Evolutionary conservation across 768 basidiomycete species (phyloP), one percentile per base, ranked within the genome.

Genomic region (Coprinopsis cinerea): DNA sequence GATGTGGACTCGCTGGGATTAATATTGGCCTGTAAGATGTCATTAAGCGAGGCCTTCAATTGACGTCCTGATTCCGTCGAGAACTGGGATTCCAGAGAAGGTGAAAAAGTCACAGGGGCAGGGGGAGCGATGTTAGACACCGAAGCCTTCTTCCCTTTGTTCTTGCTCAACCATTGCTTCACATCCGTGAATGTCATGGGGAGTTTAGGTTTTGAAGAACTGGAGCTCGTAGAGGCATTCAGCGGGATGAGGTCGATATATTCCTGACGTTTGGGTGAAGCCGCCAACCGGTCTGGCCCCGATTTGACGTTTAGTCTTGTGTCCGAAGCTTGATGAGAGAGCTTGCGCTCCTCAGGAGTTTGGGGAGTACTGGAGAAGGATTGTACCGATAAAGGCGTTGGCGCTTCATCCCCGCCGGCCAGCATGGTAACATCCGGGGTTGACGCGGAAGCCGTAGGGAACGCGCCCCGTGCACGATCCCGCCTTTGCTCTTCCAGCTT

Each of bases 171-270:
- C 88, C 88, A 91, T 57, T 85, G 87, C 64, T 82, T 84, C 22
- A 90, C 88, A 20, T 82, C 88, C 46, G 87, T 83, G 17, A 86
- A 72, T 17, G 79, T 88, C 63, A 79, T 87, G 1, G 88, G 88
- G 41, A 91, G 69, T 58, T 82, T 65, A 27, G 25, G 30, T 23
- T 41, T 52, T 14, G 44, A 51, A 3, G 44, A 45, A 18, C 44
- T 64, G 35, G 67, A 64, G 32, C 65, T 61, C 59, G 67, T 64
- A 10, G 69, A 63, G 20, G 72, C 58, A 6, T 72, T 48, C 11
- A 49, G 66, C 46, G 73, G 64, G 11, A 71, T 67, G 15, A 66
- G 56, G 22, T 67, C 66, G 58, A 79, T 66, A 56, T 78, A 77
- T 45, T 83, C 83, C 32, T 62, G 62, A 46, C 75, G 70, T 39